A percentile compares a stretch with the other conserved stretches of the same genome.
These are phyloP conservation scores for Sclerotinia glacialis DNA, from an alignment of 2,329 filamentous ascomycete genomes.

Conservation along the genomic window DNA sequence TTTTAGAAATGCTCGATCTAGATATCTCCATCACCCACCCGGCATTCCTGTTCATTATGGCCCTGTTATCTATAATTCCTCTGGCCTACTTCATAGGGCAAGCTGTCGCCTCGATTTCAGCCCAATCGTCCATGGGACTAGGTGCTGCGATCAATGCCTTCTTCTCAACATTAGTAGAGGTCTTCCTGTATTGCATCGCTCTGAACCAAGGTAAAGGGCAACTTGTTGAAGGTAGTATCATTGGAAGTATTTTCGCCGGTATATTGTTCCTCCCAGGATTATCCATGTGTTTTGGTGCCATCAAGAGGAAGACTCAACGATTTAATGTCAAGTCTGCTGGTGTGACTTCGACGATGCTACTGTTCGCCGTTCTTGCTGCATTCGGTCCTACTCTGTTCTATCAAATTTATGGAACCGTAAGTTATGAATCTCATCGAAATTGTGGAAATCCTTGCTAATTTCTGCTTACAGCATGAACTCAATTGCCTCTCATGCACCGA, in stretches of 20 bases:
- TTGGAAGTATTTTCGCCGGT: constrained; percentile 96
- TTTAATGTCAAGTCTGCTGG: constrained; percentile 97
- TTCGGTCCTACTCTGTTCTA: constrained; percentile 97
- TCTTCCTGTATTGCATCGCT: constrained; percentile 95
- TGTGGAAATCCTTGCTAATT: constrained; percentile 39
- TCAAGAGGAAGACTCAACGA: constrained; percentile 96
- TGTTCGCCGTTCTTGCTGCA: constrained; percentile 92
- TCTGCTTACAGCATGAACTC: constrained; percentile 69
- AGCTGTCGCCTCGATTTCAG: constrained; percentile 96
- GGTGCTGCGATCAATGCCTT: constrained; percentile 97
- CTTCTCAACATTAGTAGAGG: constrained; percentile 95
- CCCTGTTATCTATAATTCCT: constrained; percentile 88
- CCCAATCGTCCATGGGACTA: constrained; percentile 96
- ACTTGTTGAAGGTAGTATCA: constrained; percentile 93
- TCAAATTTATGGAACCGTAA: constrained; percentile 90
- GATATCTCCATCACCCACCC: constrained; percentile 72
- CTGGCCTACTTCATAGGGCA: constrained; percentile 98
- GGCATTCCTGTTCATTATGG: constrained; percentile 80
- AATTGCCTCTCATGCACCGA: constrained; percentile 71
- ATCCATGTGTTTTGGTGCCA: constrained; percentile 97
- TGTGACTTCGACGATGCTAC: constrained; percentile 94
- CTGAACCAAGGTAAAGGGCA: constrained; percentile 87
- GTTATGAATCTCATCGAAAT: constrained; percentile 35
- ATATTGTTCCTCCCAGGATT: constrained; percentile 90
- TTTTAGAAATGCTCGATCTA: constrained; percentile 66